Evolutionary conservation across 306 rosid species (phyloP).

Genomic region (Castanea crenata): DNA sequence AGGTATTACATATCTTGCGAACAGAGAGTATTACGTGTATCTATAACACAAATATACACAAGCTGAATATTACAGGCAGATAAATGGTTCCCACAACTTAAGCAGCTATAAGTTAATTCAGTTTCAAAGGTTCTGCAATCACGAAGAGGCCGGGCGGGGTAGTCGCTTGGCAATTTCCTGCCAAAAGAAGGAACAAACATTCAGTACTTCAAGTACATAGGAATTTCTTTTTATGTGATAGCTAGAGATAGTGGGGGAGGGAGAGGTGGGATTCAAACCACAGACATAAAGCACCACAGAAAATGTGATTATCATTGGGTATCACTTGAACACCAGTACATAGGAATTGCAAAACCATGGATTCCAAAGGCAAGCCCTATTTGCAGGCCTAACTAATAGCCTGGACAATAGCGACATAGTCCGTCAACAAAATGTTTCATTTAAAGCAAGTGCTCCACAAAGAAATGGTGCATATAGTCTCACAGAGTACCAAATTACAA

Average conservation of each 20-base stretch:
- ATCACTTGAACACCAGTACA: too few relatives aligned
- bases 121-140: constrained; percentile 27
- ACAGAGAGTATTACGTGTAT: not conserved
- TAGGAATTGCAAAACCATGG: not conserved
- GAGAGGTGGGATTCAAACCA: too few relatives aligned
- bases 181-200: not conserved
- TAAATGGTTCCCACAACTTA: not conserved
- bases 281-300: too few relatives aligned
- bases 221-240: not conserved
- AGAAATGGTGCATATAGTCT: not conserved
- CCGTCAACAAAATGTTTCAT: not conserved
- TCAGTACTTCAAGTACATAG: not conserved
- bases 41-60: constrained; percentile 27
- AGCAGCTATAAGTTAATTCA: not conserved
- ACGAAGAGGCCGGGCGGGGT: constrained; percentile 42
- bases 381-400: not conserved
- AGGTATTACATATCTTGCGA: not conserved
- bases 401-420: not conserved
- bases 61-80: constrained; percentile 6
- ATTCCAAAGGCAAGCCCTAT: not conserved
- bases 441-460: not conserved
- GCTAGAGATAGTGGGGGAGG: too few relatives aligned
- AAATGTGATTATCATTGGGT: too few relatives aligned
- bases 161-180: constrained; percentile 62
- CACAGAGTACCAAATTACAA: too few relatives aligned